A percentile compares a stretch with the other conserved stretches of the same genome.
Conservation (phyloP, 2,329 filamentous ascomycete species). For the Aurifilum marmelostoma region DNA sequence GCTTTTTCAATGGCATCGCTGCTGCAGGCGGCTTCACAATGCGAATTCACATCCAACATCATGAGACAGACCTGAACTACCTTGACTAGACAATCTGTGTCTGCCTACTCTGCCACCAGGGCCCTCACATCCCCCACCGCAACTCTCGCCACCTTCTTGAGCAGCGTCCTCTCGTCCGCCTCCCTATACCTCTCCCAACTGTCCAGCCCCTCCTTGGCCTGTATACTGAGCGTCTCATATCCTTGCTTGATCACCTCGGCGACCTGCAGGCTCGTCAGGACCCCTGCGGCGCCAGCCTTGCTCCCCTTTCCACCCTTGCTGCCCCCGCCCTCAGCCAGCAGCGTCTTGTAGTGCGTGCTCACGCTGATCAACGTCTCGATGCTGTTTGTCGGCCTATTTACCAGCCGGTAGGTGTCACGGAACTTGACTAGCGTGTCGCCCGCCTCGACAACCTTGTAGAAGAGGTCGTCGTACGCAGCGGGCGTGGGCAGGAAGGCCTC, state of each 20-base stretch:
- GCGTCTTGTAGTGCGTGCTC: slow-evolving; percentile 81
- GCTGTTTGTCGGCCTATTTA: slow-evolving; percentile 64
- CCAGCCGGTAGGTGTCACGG: slow-evolving; percentile 71
- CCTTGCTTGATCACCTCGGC: slow-evolving; percentile 92
- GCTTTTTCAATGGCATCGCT: not conserved
- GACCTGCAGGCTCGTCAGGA: slow-evolving; percentile 82
- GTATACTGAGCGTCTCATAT: slow-evolving; percentile 92
- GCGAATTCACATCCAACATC: not conserved
- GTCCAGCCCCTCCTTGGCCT: slow-evolving; percentile 83
- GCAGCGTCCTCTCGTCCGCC: slow-evolving; percentile 76
- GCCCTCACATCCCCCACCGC: slow-evolving; percentile 66
- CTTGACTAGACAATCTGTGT: not conserved
- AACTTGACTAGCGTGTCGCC: slow-evolving; percentile 83
- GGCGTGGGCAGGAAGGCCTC: slow-evolving; percentile 90
- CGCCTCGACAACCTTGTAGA: slow-evolving; percentile 96
- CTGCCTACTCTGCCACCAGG: slow-evolving; percentile 50
- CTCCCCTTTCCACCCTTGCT: slow-evolving; percentile 45
- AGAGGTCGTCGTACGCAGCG: slow-evolving; percentile 90
- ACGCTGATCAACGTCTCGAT: slow-evolving; percentile 86
- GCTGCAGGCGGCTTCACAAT: not conserved
- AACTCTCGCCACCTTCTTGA: slow-evolving; percentile 85
- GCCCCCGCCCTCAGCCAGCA: slow-evolving; percentile 65
- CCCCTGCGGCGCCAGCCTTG: slow-evolving; percentile 58
- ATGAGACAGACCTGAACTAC: not conserved
- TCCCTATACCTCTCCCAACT: slow-evolving; percentile 86